phyloP scores from a whole-genome alignment of 2,329 filamentous ascomycete genomes.

The Pleoardoris graminearum region DNA sequence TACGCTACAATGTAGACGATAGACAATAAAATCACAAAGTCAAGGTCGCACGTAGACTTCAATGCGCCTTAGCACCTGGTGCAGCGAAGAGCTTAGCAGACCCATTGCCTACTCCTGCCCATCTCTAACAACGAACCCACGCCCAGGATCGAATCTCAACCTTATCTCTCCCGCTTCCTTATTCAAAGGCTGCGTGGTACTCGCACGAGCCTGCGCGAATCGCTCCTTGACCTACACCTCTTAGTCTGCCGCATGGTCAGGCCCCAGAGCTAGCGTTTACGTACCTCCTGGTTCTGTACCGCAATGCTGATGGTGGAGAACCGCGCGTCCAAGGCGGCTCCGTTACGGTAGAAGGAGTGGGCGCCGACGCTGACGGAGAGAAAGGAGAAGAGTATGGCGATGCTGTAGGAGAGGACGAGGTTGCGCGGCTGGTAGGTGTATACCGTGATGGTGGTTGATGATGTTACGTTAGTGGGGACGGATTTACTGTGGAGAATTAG shows the following conservation, averaged over 20 bases:
- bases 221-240: too few relatives aligned
- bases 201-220: neutral
- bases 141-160: neutral
- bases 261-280: too few relatives aligned
- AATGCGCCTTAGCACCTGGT: too few relatives aligned
- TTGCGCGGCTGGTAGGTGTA: slow-evolving; percentile 9
- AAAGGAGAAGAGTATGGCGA: slow-evolving; percentile 3
- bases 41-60: too few relatives aligned
- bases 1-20: neutral
- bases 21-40: neutral
- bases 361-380: neutral
- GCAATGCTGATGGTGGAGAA: neutral
- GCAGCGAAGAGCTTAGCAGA: too few relatives aligned
- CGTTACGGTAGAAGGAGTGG: neutral
- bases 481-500: neutral
- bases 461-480: neutral
- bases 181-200: neutral
- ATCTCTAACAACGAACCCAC: slow-evolving; percentile 4
- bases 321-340: neutral
- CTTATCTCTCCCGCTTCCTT: neutral
- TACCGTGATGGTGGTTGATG: neutral
- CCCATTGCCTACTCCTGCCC: neutral
- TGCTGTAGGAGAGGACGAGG: slow-evolving; percentile 6
- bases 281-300: neutral
- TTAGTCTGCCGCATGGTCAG: too few relatives aligned